These are phyloP conservation scores for Oryza brachyantha DNA, from an alignment of 176 grass and related monocot species.

Conservation along the genomic window DNA sequence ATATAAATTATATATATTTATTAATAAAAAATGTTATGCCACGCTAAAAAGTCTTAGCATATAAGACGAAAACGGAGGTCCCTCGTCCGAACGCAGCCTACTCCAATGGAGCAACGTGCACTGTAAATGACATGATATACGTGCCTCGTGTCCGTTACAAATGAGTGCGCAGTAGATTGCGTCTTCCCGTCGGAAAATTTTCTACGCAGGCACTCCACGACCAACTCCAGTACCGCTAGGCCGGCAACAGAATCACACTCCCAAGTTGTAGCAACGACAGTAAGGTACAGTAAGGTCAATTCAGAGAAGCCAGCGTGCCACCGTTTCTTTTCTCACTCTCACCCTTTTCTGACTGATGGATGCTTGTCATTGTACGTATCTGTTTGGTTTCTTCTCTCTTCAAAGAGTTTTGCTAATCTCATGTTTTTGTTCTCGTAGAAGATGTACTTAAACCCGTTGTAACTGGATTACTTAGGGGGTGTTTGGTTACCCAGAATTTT, in stretches of 20 bases:
- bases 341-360: slow-evolving; percentile 4
- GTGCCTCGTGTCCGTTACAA: neutral
- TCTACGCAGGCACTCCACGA: neutral
- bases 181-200: neutral
- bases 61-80: no score
- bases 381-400: slow-evolving; percentile 5
- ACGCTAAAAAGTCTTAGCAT: no score
- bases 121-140: no score
- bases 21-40: no score
- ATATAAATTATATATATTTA: no score
- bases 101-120: no score
- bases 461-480: no score
- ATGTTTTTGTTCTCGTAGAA: no score
- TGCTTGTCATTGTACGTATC: slow-evolving; percentile 9
- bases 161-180: neutral
- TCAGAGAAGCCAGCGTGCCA: neutral
- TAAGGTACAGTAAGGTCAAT: neutral
- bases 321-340: neutral
- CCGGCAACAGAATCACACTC: neutral
- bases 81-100: no score
- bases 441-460: no score
- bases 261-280: neutral
- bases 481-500: no score
- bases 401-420: neutral
- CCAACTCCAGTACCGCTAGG: neutral